phyloP scores from a whole-genome alignment of 1,284 basidiomycete species.

The Leccinum huronense region DNA sequence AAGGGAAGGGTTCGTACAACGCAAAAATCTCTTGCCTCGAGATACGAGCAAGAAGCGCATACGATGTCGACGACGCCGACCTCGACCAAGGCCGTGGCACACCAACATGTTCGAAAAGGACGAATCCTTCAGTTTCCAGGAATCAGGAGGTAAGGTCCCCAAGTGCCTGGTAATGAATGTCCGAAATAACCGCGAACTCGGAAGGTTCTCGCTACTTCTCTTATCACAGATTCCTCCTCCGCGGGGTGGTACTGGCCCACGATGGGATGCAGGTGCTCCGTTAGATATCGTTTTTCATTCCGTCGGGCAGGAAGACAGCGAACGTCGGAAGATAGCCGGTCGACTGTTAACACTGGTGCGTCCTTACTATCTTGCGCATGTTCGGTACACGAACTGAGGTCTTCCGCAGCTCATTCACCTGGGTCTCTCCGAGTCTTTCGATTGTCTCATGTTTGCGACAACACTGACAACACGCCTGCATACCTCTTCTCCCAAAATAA shows the following conservation, averaged over 20 bases:
- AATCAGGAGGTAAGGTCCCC: conserved; percentile 24
- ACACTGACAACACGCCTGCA: conserved; percentile 47
- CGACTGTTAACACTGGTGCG: conserved; percentile 54
- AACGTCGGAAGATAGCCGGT: conserved; percentile 44
- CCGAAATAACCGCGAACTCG: conserved; percentile 15
- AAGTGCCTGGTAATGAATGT: background rate
- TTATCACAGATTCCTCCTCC: conserved; percentile 64
- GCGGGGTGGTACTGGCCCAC: conserved; percentile 44
- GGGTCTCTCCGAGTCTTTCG: conserved; percentile 46
- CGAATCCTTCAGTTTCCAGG: conserved; percentile 40
- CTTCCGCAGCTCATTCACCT: conserved; percentile 54
- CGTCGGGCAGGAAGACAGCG: conserved; percentile 43
- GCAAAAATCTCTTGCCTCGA: conserved; percentile 34
- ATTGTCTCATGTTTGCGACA: conserved; percentile 49
- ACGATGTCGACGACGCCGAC: conserved; percentile 25
- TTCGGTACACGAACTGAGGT: background rate
- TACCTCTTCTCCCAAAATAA: conserved; percentile 35
- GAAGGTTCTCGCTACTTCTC: conserved; percentile 55
- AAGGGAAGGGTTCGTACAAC: conserved; percentile 50
- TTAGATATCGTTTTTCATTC: conserved; percentile 57
- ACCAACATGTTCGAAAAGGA: conserved; percentile 61
- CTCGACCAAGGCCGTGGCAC: conserved; percentile 31
- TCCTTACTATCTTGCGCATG: conserved; percentile 9
- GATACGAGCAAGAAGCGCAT: conserved; percentile 33
- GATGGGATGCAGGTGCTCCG: conserved; percentile 59